These are phyloP conservation scores for Eucalyptus globulus DNA, from an alignment of 345 rosid genomes.

Conservation along the genomic window DNA sequence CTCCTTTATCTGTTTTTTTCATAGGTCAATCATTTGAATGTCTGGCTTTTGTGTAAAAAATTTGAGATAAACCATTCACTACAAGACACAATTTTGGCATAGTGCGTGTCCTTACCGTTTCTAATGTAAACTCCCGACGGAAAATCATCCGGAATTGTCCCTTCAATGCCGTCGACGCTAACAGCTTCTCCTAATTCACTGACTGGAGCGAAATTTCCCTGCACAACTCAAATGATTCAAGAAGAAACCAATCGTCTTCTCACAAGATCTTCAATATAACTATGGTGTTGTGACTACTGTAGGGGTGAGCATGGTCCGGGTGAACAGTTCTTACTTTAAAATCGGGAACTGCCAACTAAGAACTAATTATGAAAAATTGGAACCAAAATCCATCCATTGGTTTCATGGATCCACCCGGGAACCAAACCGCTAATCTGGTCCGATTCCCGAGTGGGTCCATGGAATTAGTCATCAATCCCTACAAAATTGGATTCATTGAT, in stretches of 20 bases:
- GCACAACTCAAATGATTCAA: background rate
- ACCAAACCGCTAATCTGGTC: rapidly evolving
- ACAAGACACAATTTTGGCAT: background rate
- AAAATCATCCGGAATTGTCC: conserved; percentile 23
- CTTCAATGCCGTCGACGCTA: conserved; percentile 1
- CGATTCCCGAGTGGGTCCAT: rapidly evolving
- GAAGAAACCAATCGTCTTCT: background rate
- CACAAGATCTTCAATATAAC: background rate
- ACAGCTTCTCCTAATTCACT: conserved; percentile 13
- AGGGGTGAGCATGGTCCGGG: rapidly evolving
- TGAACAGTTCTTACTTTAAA: rapidly evolving
- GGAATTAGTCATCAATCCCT: rapidly evolving
- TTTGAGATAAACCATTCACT: background rate
- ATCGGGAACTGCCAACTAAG: too few species aligned
- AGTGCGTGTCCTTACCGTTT: conserved; percentile 7
- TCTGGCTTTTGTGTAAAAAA: background rate
- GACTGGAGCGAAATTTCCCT: conserved; percentile 31
- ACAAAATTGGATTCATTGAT: rapidly evolving
- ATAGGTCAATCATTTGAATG: background rate
- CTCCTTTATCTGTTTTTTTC: background rate
- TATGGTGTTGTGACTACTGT: rapidly evolving
- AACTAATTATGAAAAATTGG: rapidly evolving
- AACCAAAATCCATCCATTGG: rapidly evolving
- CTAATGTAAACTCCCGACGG: conserved; percentile 25
- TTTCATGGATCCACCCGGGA: too few species aligned